These are phyloP conservation scores for Phytophthora pseudosyringae DNA, from an alignment of 352 stramenopile genomes.

Conservation along the genomic window DNA sequence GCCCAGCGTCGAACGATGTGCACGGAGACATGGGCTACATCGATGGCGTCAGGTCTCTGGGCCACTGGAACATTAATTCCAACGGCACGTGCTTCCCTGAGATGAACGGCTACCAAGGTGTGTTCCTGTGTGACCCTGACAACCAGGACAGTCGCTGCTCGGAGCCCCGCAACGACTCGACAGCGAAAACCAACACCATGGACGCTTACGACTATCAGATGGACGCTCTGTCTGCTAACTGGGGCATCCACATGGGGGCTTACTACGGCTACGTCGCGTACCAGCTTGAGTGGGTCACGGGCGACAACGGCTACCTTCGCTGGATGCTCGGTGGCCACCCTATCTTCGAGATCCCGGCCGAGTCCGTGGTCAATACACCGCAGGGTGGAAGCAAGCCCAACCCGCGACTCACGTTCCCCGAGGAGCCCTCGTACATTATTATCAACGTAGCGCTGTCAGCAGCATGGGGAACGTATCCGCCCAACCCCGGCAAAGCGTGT, in stretches of 20 bases:
- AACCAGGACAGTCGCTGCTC: conserved; percentile 57
- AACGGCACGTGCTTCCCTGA: conserved; percentile 67
- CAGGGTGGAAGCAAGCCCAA: conserved; percentile 58
- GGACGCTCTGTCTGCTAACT: conserved; percentile 78
- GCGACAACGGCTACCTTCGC: conserved; percentile 66
- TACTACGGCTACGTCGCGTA: conserved; percentile 72
- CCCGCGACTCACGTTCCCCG: conserved; percentile 60
- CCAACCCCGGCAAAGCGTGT: conserved; percentile 61
- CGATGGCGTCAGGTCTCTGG: conserved; percentile 43
- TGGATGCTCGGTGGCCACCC: conserved; percentile 70
- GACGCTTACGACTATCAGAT: conserved; percentile 74
- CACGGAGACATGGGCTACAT: conserved; percentile 61
- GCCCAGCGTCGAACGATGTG: conserved; percentile 60
- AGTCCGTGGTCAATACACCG: conserved; percentile 50
- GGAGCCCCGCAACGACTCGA: conserved; percentile 51
- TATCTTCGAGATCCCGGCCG: conserved; percentile 75
- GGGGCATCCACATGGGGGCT: conserved; percentile 63
- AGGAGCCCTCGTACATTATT: conserved; percentile 95
- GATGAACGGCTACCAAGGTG: conserved; percentile 72
- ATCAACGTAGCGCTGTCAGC: conserved; percentile 93
- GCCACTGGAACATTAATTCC: conserved; percentile 72
- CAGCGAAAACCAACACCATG: conserved; percentile 64
- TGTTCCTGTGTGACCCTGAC: conserved; percentile 70
- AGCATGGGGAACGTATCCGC: conserved; percentile 79
- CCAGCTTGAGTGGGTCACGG: conserved; percentile 77